phyloP scores from a whole-genome alignment of 2,329 filamentous ascomycete genomes.

The Amauroascus verrucosus region DNA sequence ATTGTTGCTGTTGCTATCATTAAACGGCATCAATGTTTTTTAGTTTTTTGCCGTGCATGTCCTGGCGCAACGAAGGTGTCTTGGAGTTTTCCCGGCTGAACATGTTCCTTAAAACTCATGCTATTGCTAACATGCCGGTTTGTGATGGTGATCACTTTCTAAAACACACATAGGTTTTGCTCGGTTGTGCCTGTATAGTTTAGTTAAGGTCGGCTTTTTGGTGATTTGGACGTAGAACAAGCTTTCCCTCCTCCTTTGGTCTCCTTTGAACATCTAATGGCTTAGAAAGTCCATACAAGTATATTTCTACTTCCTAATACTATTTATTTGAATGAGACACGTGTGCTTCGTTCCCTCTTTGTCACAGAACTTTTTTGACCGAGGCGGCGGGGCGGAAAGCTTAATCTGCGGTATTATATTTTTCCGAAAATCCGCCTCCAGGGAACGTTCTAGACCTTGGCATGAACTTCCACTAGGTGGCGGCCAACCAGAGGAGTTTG shows the following conservation, averaged over 20 bases:
- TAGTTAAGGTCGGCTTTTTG: background rate
- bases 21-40: background rate
- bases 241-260: background rate
- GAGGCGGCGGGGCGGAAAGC: constrained; percentile 4
- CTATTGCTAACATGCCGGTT: background rate
- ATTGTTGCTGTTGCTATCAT: background rate
- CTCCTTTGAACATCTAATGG: background rate
- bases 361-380: background rate
- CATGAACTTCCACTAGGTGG: background rate
- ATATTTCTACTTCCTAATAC: no score
- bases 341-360: no score
- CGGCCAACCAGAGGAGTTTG: background rate
- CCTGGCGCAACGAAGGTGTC: background rate
- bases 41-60: background rate
- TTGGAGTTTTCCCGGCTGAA: background rate
- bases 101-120: background rate
- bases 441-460: constrained; percentile 4
- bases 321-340: no score
- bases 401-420: background rate
- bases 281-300: background rate
- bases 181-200: no score
- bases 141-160: background rate
- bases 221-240: background rate
- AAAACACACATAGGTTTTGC: background rate
- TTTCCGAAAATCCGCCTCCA: background rate